phyloP scores from a whole-genome alignment of 176 grass and related monocot species.

The Pharus latifolius region DNA sequence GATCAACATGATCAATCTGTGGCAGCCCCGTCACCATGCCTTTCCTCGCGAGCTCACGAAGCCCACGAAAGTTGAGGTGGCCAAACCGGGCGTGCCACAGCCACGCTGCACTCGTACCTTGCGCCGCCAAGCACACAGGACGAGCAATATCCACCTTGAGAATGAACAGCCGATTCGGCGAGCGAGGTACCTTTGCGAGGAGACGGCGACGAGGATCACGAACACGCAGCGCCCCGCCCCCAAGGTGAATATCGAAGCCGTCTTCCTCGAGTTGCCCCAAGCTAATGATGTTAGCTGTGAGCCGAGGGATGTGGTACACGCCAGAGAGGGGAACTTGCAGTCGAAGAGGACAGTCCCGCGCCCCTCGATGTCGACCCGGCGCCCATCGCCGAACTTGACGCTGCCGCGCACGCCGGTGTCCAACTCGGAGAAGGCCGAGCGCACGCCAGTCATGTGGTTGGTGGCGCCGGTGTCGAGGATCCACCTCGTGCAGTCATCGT shows the following conservation, averaged over 20 bases:
- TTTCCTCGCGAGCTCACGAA: background rate
- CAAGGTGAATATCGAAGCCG: no score
- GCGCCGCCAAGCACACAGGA: background rate
- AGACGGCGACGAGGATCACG: background rate
- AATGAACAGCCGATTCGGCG: rapidly evolving
- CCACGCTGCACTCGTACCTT: rapidly evolving
- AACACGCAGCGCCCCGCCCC: no score
- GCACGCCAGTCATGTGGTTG: background rate
- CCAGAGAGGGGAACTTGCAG: no score
- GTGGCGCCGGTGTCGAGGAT: no score
- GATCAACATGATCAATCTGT: no score
- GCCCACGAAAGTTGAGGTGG: background rate
- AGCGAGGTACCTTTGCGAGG: background rate
- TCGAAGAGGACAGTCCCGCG: no score
- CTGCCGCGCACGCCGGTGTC: background rate
- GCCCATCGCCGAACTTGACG: no score
- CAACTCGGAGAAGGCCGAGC: background rate
- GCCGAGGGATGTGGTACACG: no score
- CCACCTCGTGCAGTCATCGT: background rate
- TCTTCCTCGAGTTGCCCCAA: no score
- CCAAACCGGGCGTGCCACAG: background rate
- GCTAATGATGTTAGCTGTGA: no score
- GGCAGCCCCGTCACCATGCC: no score
- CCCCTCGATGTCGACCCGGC: no score
- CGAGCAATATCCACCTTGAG: background rate